These are phyloP conservation scores for Torrubiella hemipterigena DNA, from an alignment of 2,329 filamentous ascomycete species.

Conservation along the genomic window DNA sequence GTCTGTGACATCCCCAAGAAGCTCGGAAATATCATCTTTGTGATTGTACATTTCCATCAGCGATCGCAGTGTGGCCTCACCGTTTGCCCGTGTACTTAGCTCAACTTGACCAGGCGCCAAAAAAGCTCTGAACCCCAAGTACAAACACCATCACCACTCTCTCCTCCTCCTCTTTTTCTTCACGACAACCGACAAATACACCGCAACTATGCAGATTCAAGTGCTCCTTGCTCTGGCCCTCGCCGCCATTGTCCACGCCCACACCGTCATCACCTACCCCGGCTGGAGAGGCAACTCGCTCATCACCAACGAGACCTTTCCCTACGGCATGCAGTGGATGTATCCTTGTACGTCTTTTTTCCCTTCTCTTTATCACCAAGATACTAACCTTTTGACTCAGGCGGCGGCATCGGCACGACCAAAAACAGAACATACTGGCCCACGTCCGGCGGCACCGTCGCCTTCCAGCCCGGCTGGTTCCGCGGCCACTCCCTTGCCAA, in stretches of 20 bases:
- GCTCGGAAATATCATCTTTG: no score
- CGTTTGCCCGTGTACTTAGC: no score
- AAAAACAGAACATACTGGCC: slow-evolving; percentile 90
- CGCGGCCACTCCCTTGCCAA: slow-evolving; percentile 72
- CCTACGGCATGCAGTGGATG: slow-evolving; percentile 89
- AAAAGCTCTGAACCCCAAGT: no score
- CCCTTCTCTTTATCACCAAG: slow-evolving; percentile 2
- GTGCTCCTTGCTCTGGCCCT: slow-evolving; percentile 25
- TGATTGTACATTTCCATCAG: no score
- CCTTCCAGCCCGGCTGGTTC: slow-evolving; percentile 94
- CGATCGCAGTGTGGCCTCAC: no score
- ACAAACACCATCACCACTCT: no score
- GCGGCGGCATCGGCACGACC: slow-evolving; percentile 69
- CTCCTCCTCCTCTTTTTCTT: no score
- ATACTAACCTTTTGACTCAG: slow-evolving; percentile 30
- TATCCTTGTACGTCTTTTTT: slow-evolving; percentile 66
- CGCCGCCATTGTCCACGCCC: slow-evolving; percentile 45
- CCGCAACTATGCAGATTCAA: slow-evolving; percentile 23
- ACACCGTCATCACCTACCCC: slow-evolving; percentile 77
- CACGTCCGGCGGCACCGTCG: slow-evolving; percentile 70
- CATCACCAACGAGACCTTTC: slow-evolving; percentile 63
- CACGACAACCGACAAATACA: slow-evolving; percentile 3
- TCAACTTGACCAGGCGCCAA: no score
- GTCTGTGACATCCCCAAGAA: no score
- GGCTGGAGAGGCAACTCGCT: slow-evolving; percentile 83